Evolutionary conservation across 2,329 filamentous ascomycete genomes (phyloP), one percentile per base, ranked within the genome.

Genomic region (Hymenoscyphus albidus): DNA sequence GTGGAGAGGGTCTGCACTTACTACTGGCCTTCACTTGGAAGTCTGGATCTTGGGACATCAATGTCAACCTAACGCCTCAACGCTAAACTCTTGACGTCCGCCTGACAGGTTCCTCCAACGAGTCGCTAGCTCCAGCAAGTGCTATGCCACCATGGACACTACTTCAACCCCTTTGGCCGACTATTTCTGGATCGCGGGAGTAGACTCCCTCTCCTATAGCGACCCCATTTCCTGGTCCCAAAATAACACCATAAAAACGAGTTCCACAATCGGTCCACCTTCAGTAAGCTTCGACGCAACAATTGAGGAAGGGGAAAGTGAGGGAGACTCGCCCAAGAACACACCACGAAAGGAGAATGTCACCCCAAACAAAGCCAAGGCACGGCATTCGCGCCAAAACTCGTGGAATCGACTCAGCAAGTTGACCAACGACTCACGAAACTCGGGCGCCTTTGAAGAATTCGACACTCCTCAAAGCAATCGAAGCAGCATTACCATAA

Each of bases 151-250:
- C 48, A 75, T 75, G 74, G 75, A 77, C 62, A 70, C 69, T 64
- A 81, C 85, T 65, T 87, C 86, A 68, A 82, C 82, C 69, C 88
- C 88, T 74, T 81, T 90, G 76, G 88, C 88, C 77, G 88, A 90
- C 77, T 90, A 90, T 79, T 90, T 90, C 77, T 90, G 88, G 88
- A 89, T 90, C 75, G 88, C 88, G 70, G 88, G 88, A 73, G 82
- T 90, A 77, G 87, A 90, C 77, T 84, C 85, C 67, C 82, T 89
- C 70, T 82, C 84, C 64, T 89, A 89, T 78, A 82, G 85, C 67
- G 87, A 89, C 79, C 71, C 77, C 77, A 61, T 77, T 74, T 55
- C 74, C 77, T 60, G 69, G 69, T 77, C 68, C 65, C 76, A 76
- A 69, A 77, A 67, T 59, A 64, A 69, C 5, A 63, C 68, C 42